These are phyloP conservation scores for Ceratocystis huliohia DNA, from an alignment of 2,329 filamentous ascomycete species.

Conservation along the genomic window DNA sequence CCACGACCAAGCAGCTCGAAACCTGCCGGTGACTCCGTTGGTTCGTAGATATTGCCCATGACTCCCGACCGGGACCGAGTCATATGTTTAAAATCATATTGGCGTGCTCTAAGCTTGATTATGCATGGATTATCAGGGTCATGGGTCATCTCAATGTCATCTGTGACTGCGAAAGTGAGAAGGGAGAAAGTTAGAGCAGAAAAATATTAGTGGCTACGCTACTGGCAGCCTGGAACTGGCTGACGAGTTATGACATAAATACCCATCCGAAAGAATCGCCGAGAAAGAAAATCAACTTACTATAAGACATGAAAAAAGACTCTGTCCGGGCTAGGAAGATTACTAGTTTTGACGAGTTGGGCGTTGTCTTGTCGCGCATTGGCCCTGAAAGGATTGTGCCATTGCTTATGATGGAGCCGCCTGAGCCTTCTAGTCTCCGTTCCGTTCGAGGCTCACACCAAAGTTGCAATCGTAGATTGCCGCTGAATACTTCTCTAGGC, in stretches of 20 bases:
- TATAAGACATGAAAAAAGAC: constrained; percentile 8
- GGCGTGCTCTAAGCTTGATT: constrained; percentile 5
- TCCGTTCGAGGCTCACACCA: constrained; percentile 6
- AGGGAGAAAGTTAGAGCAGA: not conserved
- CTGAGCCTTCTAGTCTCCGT: not conserved
- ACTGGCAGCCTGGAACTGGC: not conserved
- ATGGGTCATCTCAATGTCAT: constrained; percentile 4
- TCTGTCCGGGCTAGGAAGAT: constrained; percentile 4
- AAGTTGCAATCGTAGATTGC: constrained; percentile 12
- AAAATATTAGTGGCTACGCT: not conserved
- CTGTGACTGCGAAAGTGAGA: constrained; percentile 4
- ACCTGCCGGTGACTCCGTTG: not conserved
- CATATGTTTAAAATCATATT: not conserved
- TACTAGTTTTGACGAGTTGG: constrained; percentile 9
- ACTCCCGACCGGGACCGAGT: constrained; percentile 10
- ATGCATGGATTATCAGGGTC: constrained; percentile 5
- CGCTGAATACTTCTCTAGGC: constrained; percentile 3
- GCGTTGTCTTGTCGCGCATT: not conserved
- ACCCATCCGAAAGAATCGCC: not conserved
- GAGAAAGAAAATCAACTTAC: constrained; percentile 8
- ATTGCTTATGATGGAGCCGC: constrained; percentile 5
- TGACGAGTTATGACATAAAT: not conserved
- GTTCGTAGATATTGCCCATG: constrained; percentile 2
- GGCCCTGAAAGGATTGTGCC: not conserved
- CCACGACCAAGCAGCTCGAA: constrained; percentile 9